Evolutionary conservation across 2,329 filamentous ascomycete species (phyloP).

Genomic region (Ceratocystis ficicola): DNA sequence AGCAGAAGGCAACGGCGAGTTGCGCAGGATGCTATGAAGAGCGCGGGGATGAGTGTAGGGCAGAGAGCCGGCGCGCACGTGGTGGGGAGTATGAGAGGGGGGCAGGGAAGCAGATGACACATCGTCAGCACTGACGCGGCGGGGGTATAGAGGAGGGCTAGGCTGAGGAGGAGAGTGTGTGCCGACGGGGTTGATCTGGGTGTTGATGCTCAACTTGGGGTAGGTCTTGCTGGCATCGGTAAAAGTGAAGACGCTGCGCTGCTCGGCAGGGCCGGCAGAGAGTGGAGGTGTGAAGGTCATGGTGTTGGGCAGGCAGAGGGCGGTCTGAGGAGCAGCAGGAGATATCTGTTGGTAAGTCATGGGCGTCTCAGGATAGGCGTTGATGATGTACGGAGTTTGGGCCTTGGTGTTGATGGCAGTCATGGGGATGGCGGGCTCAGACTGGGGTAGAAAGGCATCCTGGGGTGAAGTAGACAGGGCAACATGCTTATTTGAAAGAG

Average conservation of each 20-base stretch:
- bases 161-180: slow-evolving; percentile 12
- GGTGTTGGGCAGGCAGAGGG: slow-evolving; percentile 41
- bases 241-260: slow-evolving; percentile 20
- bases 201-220: slow-evolving; percentile 23
- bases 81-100: slow-evolving; percentile 37
- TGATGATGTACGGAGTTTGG: slow-evolving; percentile 30
- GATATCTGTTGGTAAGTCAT: slow-evolving; percentile 41
- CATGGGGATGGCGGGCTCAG: slow-evolving; percentile 15
- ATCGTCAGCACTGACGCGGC: slow-evolving; percentile 11
- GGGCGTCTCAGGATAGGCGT: slow-evolving; percentile 41
- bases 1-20: slow-evolving; percentile 47
- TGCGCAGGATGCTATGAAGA: slow-evolving; percentile 53
- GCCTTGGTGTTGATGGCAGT: slow-evolving; percentile 20
- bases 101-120: slow-evolving; percentile 31
- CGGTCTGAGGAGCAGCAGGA: slow-evolving; percentile 31
- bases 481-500: slow-evolving; percentile 50
- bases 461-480: slow-evolving; percentile 30
- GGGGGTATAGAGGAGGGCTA: slow-evolving; percentile 8
- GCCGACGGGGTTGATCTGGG: slow-evolving; percentile 17
- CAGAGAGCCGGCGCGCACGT: slow-evolving; percentile 27
- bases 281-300: slow-evolving; percentile 50
- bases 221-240: slow-evolving; percentile 9
- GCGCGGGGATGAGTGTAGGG: slow-evolving; percentile 48
- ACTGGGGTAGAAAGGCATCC: background rate
- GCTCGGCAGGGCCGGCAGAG: slow-evolving; percentile 41